Conservation (phyloP, 495 filamentous ascomycete species). For the Amorphotheca resinae region DNA sequence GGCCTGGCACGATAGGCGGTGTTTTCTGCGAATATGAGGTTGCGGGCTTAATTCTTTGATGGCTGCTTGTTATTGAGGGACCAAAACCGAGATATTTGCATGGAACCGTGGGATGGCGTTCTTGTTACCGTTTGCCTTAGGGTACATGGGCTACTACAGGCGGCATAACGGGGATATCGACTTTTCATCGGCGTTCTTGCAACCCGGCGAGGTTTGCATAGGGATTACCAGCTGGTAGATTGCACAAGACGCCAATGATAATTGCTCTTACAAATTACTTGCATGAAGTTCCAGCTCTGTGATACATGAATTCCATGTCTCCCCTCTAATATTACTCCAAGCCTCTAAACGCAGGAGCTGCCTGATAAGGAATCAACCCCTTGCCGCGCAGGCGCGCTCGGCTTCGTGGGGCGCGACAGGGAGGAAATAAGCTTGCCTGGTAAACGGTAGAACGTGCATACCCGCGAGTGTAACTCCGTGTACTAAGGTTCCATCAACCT, state of each 20-base stretch:
- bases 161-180: neutral
- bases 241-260: too few species aligned
- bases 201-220: slow-evolving; percentile 8
- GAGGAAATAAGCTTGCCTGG: too few species aligned
- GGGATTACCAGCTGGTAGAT: too few species aligned
- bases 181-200: slow-evolving; percentile 8
- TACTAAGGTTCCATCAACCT: neutral
- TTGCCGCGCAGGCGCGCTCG: too few species aligned
- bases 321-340: too few species aligned
- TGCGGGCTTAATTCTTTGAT: neutral
- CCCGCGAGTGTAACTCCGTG: too few species aligned
- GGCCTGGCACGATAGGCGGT: neutral
- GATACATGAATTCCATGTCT: too few species aligned
- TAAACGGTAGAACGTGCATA: too few species aligned
- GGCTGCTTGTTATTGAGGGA: neutral
- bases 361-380: too few species aligned
- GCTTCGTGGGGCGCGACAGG: too few species aligned
- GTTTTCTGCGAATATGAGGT: neutral
- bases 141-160: neutral
- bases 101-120: slow-evolving; percentile 6
- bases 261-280: neutral
- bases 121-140: neutral
- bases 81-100: slow-evolving; percentile 1
- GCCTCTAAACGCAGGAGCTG: too few species aligned
- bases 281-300: neutral